A percentile compares a stretch with the other conserved stretches of the same genome.
Conservation (phyloP, 1,284 basidiomycete genomes). For the Ceratobasidium papillatum region DNA sequence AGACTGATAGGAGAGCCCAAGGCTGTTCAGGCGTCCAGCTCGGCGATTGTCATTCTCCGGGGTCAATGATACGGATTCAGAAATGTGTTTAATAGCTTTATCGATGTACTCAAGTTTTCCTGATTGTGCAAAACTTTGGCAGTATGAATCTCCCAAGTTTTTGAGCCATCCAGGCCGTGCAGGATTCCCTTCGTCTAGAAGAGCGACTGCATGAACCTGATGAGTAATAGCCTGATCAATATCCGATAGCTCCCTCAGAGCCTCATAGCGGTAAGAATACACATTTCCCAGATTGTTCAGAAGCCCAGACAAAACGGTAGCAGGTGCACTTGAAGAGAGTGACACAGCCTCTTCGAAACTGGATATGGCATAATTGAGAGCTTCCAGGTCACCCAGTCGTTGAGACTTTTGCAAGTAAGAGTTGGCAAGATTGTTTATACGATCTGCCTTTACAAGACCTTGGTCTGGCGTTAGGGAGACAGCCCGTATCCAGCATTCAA, state of each 20-base stretch:
- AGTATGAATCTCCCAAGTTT: neutral
- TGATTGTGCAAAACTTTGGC: neutral
- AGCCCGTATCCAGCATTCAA: neutral
- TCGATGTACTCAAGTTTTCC: neutral
- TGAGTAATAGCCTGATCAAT: constrained; percentile 4
- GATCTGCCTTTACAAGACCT: neutral
- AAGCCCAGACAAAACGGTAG: neutral
- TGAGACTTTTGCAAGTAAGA: neutral
- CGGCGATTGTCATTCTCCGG: neutral
- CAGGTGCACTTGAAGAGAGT: neutral
- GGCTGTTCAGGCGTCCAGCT: neutral
- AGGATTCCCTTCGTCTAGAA: neutral
- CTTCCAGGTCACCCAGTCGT: neutral
- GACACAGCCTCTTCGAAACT: neutral
- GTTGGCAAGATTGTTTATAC: neutral
- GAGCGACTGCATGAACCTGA: neutral
- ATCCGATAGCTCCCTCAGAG: neutral
- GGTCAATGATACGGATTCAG: neutral
- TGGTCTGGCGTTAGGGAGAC: neutral
- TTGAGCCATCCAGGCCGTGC: constrained; percentile 1
- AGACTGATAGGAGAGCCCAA: neutral
- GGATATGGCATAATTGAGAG: neutral
- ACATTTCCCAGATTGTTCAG: constrained; percentile 8
- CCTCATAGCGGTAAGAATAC: neutral
- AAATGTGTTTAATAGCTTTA: neutral